Percentiles rank a stretch among this genome's conserved stretches.
Evolutionary conservation across 2,329 filamentous ascomycete genomes (phyloP).

Genomic region (Teratosphaeria epicoccoides): DNA sequence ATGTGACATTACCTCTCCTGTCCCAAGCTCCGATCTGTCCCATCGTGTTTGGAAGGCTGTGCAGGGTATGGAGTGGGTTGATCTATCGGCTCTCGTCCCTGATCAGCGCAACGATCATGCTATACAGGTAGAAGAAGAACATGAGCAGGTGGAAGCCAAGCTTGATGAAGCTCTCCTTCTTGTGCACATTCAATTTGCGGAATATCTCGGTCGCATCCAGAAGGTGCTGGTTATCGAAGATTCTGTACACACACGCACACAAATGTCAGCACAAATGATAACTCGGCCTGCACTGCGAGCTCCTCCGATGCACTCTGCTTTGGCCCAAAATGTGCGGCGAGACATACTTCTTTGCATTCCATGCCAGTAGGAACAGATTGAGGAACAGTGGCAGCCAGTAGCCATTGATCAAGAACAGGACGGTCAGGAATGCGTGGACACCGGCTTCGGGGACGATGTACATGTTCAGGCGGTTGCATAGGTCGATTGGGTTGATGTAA

Average conservation of each 20-base stretch:
- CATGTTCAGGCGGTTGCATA: conserved; percentile 99
- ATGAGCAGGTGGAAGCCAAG: conserved; percentile 97
- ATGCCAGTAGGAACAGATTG: conserved; percentile 82
- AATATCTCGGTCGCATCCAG: conserved; percentile 98
- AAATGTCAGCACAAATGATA: background rate
- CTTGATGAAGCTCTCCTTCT: conserved; percentile 99
- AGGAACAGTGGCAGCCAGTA: conserved; percentile 93
- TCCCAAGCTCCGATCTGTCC: background rate
- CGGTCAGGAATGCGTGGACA: conserved; percentile 90
- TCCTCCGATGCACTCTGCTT: background rate
- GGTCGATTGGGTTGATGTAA: conserved; percentile 99
- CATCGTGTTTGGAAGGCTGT: background rate
- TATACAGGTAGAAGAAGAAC: conserved; percentile 97
- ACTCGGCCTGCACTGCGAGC: background rate
- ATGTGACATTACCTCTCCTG: background rate
- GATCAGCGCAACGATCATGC: conserved; percentile 70
- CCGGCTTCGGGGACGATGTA: conserved; percentile 98
- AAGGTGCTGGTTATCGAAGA: conserved; percentile 92
- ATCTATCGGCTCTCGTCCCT: conserved; percentile 56
- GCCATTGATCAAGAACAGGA: conserved; percentile 94
- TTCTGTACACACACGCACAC: conserved; percentile 47
- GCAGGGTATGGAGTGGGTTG: background rate
- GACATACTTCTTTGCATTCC: conserved; percentile 95
- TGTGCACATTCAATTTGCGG: conserved; percentile 96
- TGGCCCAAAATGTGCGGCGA: background rate